Evolutionary conservation across 768 basidiomycete genomes (phyloP), one percentile per base, ranked within the genome.

Genomic region (Termitomyces bulborhizus): DNA sequence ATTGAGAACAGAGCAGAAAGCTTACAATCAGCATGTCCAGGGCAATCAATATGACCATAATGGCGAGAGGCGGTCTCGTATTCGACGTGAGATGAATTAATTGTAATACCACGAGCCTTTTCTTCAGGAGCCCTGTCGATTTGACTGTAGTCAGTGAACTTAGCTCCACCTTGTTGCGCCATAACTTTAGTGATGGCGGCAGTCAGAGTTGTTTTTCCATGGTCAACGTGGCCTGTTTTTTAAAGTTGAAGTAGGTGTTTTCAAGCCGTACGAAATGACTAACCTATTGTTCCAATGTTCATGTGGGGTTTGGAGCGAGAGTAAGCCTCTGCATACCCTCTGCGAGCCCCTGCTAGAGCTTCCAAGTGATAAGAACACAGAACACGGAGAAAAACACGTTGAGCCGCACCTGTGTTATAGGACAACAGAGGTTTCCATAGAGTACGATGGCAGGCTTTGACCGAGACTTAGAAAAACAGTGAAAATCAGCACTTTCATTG

Each of bases 41-140:
- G 93, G 73, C 95, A 98, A 73, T 98, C 96, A 67, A 98, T 96
- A 70, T 98, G 96, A 26, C 95, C 96, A 63, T 98, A 98, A 68
- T 98, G 96, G 54, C 96, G 83, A 37, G 70, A 76, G 16, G 76
- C 76, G 36, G 96, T 96, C 78, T 98, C 94, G 69, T 99, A 99
- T 71, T 99, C 97, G 69, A 99, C 94, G 69, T 99, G 97, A 50
- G 97, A 84, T 21, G 97, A 96, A 72, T 96, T 94, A 73, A 99
- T 99, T 58, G 97, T 99, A 73, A 99, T 99, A 73, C 97, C 97
- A 69, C 97, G 92, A 58, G 96, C 96, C 74, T 93, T 96, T 77
- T 99, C 97, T 73, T 99, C 97, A 3, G 97, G 97, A 8, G 97
- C 97, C 78, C 91, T 98, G 88, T 99, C 97, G 65, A 99, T 99